These are phyloP conservation scores for Diaporthe vexans DNA, from an alignment of 2,329 filamentous ascomycete species.

Conservation along the genomic window DNA sequence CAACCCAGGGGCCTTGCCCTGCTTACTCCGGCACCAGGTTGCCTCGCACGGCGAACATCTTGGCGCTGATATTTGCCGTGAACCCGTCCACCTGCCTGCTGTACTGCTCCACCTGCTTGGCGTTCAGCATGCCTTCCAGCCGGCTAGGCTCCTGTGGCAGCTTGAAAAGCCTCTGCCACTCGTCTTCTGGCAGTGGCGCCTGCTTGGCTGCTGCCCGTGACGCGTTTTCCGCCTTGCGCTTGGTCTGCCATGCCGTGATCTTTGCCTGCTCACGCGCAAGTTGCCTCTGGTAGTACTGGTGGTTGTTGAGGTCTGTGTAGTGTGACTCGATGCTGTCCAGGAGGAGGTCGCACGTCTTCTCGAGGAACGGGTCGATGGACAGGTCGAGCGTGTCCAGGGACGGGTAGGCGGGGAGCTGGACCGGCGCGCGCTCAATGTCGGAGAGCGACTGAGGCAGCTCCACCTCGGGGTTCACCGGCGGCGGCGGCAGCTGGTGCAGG, in stretches of 20 bases:
- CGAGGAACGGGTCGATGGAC: constrained; percentile 95
- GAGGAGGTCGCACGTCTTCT: constrained; percentile 97
- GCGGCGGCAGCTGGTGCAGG: constrained; percentile 88
- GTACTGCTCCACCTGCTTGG: constrained; percentile 97
- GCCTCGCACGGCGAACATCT: constrained; percentile 96
- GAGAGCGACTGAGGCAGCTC: constrained; percentile 84
- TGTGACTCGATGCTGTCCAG: constrained; percentile 97
- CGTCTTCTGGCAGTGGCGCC: constrained; percentile 89
- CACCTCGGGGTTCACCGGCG: constrained; percentile 75
- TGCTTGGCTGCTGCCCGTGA: constrained; percentile 90
- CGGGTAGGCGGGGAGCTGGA: constrained; percentile 79
- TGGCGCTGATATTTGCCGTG: constrained; percentile 89
- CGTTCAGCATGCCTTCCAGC: constrained; percentile 94
- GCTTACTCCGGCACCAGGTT: constrained; percentile 71
- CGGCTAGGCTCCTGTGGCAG: constrained; percentile 94
- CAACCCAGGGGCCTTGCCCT: background rate
- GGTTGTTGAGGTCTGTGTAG: constrained; percentile 99
- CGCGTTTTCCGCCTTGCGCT: constrained; percentile 96
- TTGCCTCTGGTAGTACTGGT: constrained; percentile 95
- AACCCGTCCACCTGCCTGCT: constrained; percentile 97
- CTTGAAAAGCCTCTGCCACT: constrained; percentile 99
- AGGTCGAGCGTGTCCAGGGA: constrained; percentile 93
- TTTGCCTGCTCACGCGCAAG: constrained; percentile 94
- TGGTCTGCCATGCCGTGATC: constrained; percentile 95
- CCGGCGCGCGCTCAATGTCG: constrained; percentile 78